A percentile compares a stretch with the other conserved stretches of the same genome.
These are phyloP conservation scores for Kickxella alabastrina DNA, from an alignment of 192 early-diverging fungal genomes.

Conservation along the genomic window DNA sequence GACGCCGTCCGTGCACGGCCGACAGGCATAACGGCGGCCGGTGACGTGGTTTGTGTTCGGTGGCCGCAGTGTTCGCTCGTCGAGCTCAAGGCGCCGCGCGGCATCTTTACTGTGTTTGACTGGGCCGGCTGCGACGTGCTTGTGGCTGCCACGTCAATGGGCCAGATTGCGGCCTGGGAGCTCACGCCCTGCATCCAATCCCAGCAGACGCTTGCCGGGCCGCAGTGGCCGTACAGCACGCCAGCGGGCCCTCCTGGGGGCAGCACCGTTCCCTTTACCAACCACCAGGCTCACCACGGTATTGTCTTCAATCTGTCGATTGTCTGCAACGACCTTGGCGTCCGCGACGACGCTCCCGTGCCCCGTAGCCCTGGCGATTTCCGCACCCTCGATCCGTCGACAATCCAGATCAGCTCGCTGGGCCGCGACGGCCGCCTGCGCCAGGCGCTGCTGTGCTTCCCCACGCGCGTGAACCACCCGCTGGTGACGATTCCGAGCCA, in stretches of 20 bases:
- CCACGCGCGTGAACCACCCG: constrained; percentile 6
- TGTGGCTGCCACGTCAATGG: constrained; percentile 27
- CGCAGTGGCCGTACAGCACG: constrained; percentile 7
- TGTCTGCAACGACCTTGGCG: not conserved
- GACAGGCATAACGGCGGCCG: not conserved
- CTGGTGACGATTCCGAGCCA: constrained; percentile 6
- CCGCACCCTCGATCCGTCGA: not conserved
- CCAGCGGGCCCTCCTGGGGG: not conserved
- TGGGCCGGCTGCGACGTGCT: constrained; percentile 31
- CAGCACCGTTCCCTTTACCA: constrained; percentile 4
- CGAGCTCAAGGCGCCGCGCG: constrained; percentile 21
- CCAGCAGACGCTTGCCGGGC: constrained; percentile 1
- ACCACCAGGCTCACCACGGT: constrained; percentile 19
- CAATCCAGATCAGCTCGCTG: constrained; percentile 14
- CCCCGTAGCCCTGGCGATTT: constrained; percentile 9
- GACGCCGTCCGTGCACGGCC: not conserved
- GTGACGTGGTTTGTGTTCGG: constrained; percentile 11
- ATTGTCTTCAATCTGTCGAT: not conserved
- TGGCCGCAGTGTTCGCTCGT: constrained; percentile 30
- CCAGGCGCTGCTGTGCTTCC: constrained; percentile 11
- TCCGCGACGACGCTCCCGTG: not conserved
- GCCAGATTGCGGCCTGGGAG: constrained; percentile 22
- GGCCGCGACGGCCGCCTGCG: constrained; percentile 17
- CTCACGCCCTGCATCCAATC: constrained; percentile 2
- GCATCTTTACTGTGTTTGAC: constrained; percentile 25